These are phyloP conservation scores for Teunomyces funiuensis DNA, from an alignment of 805 yeast species.

Conservation along the genomic window DNA sequence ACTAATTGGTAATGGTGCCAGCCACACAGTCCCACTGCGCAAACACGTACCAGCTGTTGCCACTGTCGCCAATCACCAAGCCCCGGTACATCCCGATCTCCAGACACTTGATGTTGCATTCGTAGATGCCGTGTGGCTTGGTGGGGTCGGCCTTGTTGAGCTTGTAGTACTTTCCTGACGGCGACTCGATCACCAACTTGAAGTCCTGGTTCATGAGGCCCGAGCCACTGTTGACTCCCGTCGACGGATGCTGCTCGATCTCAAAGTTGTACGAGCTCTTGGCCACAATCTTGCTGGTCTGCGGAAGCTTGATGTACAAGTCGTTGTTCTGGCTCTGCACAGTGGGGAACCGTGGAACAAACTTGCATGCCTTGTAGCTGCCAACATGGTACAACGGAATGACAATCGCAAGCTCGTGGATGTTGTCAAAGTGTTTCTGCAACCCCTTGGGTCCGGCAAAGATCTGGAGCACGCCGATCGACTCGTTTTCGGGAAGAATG, in stretches of 20 bases:
- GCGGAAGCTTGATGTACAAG: slow-evolving; percentile 83
- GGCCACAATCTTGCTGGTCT: slow-evolving; percentile 56
- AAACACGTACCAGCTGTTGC: slow-evolving; percentile 80
- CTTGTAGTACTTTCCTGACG: slow-evolving; percentile 75
- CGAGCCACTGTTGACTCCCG: slow-evolving; percentile 41
- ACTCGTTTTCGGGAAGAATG: slow-evolving; percentile 64
- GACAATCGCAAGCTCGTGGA: slow-evolving; percentile 69
- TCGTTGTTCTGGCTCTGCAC: slow-evolving; percentile 70
- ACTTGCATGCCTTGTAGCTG: slow-evolving; percentile 56
- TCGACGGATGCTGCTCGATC: slow-evolving; percentile 61
- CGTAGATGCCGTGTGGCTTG: slow-evolving; percentile 56
- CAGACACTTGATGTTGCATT: slow-evolving; percentile 54
- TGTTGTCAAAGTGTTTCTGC: slow-evolving; percentile 55
- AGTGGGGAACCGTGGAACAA: slow-evolving; percentile 72
- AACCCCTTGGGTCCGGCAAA: slow-evolving; percentile 67
- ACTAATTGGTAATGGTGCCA: slow-evolving; percentile 8
- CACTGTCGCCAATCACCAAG: slow-evolving; percentile 73
- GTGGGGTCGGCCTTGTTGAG: slow-evolving; percentile 50
- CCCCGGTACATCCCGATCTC: slow-evolving; percentile 86
- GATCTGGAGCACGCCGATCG: slow-evolving; percentile 71
- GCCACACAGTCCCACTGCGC: slow-evolving; percentile 81
- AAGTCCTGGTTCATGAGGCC: slow-evolving; percentile 42
- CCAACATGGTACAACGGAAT: slow-evolving; percentile 78
- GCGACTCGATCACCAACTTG: slow-evolving; percentile 74
- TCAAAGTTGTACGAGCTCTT: slow-evolving; percentile 66